phyloP scores from a whole-genome alignment of 2,329 filamentous ascomycete species.

The Thelonectria rubi region DNA sequence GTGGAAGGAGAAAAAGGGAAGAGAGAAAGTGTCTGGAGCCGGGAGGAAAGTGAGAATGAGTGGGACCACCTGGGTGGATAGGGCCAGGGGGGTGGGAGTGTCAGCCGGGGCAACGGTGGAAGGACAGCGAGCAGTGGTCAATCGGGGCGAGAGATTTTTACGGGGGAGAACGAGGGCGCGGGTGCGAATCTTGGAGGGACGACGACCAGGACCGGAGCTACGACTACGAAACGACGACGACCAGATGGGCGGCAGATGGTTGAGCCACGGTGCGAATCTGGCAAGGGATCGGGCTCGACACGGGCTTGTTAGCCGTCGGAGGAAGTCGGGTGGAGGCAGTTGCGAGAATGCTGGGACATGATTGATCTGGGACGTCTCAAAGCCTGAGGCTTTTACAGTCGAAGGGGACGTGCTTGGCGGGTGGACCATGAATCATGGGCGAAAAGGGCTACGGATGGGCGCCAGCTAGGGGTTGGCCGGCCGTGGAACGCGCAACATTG shows the following conservation, averaged over 20 bases:
- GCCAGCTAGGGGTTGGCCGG: constrained; percentile 37
- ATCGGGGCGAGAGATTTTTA: constrained; percentile 46
- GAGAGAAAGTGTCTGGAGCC: constrained; percentile 51
- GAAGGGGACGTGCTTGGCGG: constrained; percentile 44
- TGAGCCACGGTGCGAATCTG: constrained; percentile 42
- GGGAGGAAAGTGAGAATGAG: constrained; percentile 49
- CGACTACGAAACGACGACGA: constrained; percentile 16
- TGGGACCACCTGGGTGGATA: constrained; percentile 48
- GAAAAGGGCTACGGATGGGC: constrained; percentile 34
- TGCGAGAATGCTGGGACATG: constrained; percentile 41
- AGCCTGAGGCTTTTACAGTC: constrained; percentile 48
- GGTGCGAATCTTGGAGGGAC: constrained; percentile 30
- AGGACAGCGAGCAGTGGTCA: constrained; percentile 40
- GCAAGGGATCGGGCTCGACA: constrained; percentile 37
- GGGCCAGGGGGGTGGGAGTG: constrained; percentile 44
- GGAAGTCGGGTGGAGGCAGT: constrained; percentile 48
- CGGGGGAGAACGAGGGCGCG: constrained; percentile 27
- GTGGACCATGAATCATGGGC: constrained; percentile 49
- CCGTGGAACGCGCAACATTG: constrained; percentile 43
- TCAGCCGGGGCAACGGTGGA: constrained; percentile 49
- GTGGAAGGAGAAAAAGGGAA: constrained; percentile 53
- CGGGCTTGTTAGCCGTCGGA: constrained; percentile 45
- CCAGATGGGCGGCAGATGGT: constrained; percentile 23
- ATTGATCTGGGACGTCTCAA: constrained; percentile 43
- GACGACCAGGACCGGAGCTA: constrained; percentile 25